phyloP scores from a whole-genome alignment of 1,139 yeast species.

The Kodamaea fungicola region DNA sequence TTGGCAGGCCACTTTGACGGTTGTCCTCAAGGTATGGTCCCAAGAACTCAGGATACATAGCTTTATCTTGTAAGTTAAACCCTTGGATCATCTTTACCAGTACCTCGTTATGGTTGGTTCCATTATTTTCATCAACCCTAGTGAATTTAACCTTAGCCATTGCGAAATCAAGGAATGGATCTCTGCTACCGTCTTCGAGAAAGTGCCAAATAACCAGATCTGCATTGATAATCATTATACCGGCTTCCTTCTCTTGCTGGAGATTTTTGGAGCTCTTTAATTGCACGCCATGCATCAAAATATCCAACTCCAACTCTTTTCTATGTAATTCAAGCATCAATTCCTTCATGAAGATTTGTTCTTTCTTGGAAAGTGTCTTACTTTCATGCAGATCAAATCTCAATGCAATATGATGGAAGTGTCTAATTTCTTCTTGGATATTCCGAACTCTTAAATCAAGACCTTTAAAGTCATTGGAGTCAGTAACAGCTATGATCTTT shows the following conservation, averaged over 20 bases:
- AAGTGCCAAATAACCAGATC: conserved; percentile 75
- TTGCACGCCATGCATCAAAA: conserved; percentile 66
- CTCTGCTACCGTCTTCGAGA: conserved; percentile 48
- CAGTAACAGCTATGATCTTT: conserved; percentile 65
- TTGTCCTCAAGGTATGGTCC: conserved; percentile 42
- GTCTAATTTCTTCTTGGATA: conserved; percentile 56
- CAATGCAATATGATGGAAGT: conserved; percentile 41
- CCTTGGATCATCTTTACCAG: conserved; percentile 66
- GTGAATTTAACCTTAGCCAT: conserved; percentile 61
- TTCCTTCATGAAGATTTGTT: conserved; percentile 27
- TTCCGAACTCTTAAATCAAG: conserved; percentile 50
- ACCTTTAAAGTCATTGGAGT: conserved; percentile 56
- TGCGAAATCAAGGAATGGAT: conserved; percentile 71
- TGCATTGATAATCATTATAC: conserved; percentile 39
- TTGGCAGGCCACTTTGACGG: conserved; percentile 19
- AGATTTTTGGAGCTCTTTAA: conserved; percentile 39
- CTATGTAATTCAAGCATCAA: conserved; percentile 59
- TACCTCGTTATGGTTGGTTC: conserved; percentile 59
- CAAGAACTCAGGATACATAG: conserved; percentile 69
- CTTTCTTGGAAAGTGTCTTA: conserved; percentile 17
- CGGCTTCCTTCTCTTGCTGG: conserved; percentile 25
- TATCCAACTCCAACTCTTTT: conserved; percentile 54
- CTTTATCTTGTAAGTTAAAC: conserved; percentile 57
- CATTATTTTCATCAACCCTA: conserved; percentile 51
- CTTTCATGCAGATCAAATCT: conserved; percentile 35